Conservation (phyloP, 176 grass and related monocot species). For the Carex pumila region DNA sequence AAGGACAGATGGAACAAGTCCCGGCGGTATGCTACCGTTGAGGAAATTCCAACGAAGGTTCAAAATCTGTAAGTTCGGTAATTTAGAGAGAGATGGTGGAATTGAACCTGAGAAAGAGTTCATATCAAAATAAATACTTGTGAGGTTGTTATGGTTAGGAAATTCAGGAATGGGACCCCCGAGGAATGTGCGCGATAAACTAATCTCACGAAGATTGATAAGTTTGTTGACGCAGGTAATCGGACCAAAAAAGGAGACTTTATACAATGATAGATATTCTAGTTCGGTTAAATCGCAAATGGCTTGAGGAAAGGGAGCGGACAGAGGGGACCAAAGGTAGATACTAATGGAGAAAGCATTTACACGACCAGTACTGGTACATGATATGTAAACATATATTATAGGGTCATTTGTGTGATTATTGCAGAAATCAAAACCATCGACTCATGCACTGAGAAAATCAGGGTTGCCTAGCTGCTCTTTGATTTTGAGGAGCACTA, state of each 20-base stretch:
- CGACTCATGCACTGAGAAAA: background rate
- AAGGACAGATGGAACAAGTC: background rate
- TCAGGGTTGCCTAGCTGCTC: background rate
- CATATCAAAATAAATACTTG: background rate
- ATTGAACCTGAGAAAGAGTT: background rate
- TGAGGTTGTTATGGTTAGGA: background rate
- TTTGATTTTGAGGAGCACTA: background rate
- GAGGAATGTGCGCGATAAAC: background rate
- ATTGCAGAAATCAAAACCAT: background rate
- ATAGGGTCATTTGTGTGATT: background rate
- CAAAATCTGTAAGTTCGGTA: background rate
- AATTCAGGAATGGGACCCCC: background rate
- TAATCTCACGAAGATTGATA: background rate
- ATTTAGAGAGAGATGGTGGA: background rate
- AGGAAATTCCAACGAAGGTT: background rate
- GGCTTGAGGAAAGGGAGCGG: background rate
- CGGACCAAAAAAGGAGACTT: background rate
- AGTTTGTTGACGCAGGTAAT: slow-evolving; percentile 5
- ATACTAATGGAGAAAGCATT: background rate
- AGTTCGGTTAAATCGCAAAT: background rate
- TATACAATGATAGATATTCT: background rate
- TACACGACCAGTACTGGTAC: background rate
- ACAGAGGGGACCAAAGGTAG: background rate
- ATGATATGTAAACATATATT: background rate
- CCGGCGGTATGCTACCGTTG: background rate